A percentile compares a stretch with the other conserved stretches of the same genome.
Evolutionary conservation across 495 filamentous ascomycete genomes (phyloP).

Genomic region (Tuber indicum): DNA sequence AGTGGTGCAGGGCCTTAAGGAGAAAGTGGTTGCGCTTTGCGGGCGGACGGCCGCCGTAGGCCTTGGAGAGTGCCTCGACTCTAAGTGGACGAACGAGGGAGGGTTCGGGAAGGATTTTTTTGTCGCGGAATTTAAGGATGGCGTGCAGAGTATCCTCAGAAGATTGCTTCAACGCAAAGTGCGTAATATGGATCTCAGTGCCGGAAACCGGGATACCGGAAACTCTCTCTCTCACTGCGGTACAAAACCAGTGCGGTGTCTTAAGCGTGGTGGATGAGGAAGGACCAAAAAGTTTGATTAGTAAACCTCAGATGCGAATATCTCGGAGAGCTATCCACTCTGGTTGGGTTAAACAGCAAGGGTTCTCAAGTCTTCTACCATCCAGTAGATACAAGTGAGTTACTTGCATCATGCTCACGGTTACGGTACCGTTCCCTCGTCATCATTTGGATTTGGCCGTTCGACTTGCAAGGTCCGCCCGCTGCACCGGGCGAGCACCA

Average conservation of each 20-base stretch:
- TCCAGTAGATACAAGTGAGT: neutral
- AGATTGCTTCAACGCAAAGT: neutral
- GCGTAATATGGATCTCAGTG: neutral
- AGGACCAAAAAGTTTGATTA: neutral
- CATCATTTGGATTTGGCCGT: neutral
- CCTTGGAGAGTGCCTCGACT: neutral
- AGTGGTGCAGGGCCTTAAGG: neutral
- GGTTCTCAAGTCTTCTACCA: neutral
- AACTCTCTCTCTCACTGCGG: neutral
- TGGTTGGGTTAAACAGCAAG: neutral
- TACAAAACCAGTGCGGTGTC: neutral
- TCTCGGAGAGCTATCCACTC: neutral
- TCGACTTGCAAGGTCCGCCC: neutral
- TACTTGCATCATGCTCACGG: neutral
- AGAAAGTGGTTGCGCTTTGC: neutral
- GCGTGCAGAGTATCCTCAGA: neutral
- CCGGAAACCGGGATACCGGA: constrained; percentile 1
- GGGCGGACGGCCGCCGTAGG: neutral
- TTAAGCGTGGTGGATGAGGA: neutral
- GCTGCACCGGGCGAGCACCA: neutral
- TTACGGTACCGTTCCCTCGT: neutral
- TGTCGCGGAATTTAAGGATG: neutral
- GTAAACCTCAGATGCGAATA: neutral
- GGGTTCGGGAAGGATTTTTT: neutral
- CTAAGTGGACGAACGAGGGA: neutral